Evolutionary conservation across 345 rosid genomes (phyloP).

Genomic region (Salix purpurea): DNA sequence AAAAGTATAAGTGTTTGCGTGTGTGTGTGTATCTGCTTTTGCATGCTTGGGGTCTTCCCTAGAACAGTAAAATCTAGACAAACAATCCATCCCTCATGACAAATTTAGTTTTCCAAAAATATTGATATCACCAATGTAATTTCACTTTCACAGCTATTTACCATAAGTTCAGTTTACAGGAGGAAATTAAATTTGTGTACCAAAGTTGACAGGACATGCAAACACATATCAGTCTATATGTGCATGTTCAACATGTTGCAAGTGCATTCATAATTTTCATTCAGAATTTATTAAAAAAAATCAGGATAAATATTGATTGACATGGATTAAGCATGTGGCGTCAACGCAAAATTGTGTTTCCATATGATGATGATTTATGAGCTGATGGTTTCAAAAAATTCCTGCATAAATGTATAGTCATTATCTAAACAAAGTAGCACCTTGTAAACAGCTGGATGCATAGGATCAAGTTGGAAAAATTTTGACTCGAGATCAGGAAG

Average conservation of each 20-base stretch:
- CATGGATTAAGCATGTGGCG: neutral
- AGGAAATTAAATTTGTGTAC: neutral
- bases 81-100: neutral
- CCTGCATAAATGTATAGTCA: too few relatives aligned
- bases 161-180: neutral
- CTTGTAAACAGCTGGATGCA: constrained; percentile 95
- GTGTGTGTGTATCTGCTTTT: too few relatives aligned
- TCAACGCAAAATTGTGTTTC: neutral
- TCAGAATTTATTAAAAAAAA: neutral
- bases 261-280: neutral
- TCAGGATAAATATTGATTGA: neutral
- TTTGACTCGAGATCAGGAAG: constrained; percentile 81
- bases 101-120: neutral
- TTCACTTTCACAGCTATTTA: too few relatives aligned
- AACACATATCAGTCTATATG: neutral
- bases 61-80: neutral
- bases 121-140: neutral
- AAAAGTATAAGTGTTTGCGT: neutral
- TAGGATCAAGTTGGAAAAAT: constrained; percentile 75
- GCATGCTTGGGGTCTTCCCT: neutral
- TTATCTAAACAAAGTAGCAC: constrained; percentile 31
- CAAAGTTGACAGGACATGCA: neutral
- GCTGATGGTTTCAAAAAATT: too few relatives aligned
- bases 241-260: neutral
- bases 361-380: neutral